phyloP scores from a whole-genome alignment of 1,284 basidiomycete species.

The Somion occarium region DNA sequence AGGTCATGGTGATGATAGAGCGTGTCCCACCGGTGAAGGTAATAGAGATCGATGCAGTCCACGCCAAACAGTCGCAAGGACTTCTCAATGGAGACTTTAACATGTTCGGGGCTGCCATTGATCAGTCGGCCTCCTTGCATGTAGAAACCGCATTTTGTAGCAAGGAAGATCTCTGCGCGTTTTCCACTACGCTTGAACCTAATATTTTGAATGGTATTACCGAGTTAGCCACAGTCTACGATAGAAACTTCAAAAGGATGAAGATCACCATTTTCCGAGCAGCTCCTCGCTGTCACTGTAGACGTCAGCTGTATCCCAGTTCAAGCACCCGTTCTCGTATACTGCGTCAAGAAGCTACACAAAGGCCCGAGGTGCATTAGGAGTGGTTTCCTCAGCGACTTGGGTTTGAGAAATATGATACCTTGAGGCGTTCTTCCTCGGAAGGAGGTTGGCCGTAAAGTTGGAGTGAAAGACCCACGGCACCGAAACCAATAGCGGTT shows the following conservation, averaged over 20 bases:
- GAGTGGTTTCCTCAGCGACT: not conserved
- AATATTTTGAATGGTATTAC: too few relatives aligned
- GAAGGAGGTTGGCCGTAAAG: conserved; percentile 16
- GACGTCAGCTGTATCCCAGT: conserved; percentile 28
- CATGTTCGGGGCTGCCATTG: conserved; percentile 32
- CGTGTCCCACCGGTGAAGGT: conserved; percentile 37
- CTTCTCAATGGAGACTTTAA: conserved; percentile 29
- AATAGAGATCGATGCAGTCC: conserved; percentile 44
- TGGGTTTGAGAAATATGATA: not conserved
- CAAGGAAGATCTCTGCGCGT: conserved; percentile 39
- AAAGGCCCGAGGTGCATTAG: not conserved
- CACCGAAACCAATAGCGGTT: conserved; percentile 21
- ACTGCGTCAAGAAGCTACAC: conserved; percentile 24
- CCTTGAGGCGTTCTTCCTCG: conserved; percentile 26
- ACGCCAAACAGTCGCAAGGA: conserved; percentile 37
- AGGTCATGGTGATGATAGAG: not conserved
- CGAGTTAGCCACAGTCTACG: not conserved
- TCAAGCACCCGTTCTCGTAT: conserved; percentile 23
- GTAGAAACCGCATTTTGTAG: conserved; percentile 46
- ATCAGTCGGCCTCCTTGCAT: conserved; percentile 13
- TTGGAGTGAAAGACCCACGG: conserved; percentile 18
- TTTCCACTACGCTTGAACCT: conserved; percentile 33
- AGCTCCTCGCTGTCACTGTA: conserved; percentile 24
- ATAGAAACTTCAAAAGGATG: not conserved
- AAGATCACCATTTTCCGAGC: conserved; percentile 25